Percentiles rank a stretch among this genome's conserved stretches.
Conservation (phyloP, 805 yeast species). For the Lipomyces sp. region DNA sequence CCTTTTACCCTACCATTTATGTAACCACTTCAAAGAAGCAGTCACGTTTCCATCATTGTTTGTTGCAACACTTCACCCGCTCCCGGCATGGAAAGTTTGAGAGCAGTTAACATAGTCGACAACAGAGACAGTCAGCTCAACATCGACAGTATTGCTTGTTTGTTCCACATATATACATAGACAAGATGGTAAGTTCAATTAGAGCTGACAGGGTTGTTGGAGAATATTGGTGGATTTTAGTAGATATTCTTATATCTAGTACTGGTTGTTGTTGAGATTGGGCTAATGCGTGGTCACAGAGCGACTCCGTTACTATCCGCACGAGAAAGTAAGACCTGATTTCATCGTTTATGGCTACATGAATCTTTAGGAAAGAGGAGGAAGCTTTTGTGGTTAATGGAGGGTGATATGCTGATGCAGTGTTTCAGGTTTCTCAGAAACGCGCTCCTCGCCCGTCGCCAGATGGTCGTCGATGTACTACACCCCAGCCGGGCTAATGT, state of each 20-base stretch:
- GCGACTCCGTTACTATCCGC: slow-evolving; percentile 98
- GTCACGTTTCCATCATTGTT: not conserved
- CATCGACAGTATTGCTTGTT: slow-evolving; percentile 13
- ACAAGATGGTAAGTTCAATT: slow-evolving; percentile 25
- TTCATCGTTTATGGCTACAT: not conserved
- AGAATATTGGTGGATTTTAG: not conserved
- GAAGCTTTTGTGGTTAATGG: not conserved
- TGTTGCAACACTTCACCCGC: not conserved
- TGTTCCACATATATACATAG: slow-evolving; percentile 15
- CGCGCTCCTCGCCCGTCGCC: slow-evolving; percentile 99
- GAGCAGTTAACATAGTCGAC: not conserved
- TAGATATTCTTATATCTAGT: not conserved
- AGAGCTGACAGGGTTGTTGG: not conserved
- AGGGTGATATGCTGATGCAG: not conserved
- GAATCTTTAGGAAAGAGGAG: not conserved
- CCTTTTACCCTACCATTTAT: too few species aligned
- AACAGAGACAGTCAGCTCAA: not conserved
- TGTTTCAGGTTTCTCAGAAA: slow-evolving; percentile 76
- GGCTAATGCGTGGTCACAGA: slow-evolving; percentile 20
- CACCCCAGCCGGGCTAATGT: slow-evolving; percentile 99
- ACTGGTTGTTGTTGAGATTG: slow-evolving; percentile 22
- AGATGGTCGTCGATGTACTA: slow-evolving; percentile 98
- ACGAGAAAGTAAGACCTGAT: slow-evolving; percentile 72
- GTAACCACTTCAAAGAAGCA: too few species aligned
- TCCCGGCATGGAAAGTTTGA: not conserved